phyloP scores from a whole-genome alignment of 2,329 filamentous ascomycete genomes.

The Xenosphaeropsis pyriputrescens region DNA sequence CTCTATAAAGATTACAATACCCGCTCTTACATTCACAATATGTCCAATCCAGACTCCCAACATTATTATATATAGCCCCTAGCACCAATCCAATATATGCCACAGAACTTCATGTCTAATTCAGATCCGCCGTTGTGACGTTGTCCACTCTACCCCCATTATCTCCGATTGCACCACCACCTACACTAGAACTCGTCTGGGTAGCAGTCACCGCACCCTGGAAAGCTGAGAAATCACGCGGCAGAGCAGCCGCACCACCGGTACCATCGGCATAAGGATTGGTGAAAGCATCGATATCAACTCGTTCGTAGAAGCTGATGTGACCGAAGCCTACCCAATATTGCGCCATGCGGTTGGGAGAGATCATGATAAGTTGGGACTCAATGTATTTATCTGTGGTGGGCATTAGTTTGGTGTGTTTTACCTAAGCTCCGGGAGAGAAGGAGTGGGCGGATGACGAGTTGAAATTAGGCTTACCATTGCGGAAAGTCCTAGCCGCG shows the following conservation, averaged over 20 bases:
- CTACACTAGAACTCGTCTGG: neutral
- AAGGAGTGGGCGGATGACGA: constrained; percentile 1
- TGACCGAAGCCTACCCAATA: constrained; percentile 58
- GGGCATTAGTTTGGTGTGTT: constrained; percentile 7
- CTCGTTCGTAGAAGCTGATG: constrained; percentile 44
- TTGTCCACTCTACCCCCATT: no score
- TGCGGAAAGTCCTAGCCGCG: constrained; percentile 53
- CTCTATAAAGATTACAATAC: no score
- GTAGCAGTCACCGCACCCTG: neutral
- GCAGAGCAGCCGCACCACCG: neutral
- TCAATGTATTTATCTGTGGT: constrained; percentile 57
- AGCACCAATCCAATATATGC: no score
- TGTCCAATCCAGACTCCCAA: no score
- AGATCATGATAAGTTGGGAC: constrained; percentile 65
- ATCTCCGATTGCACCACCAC: neutral
- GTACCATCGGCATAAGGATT: constrained; percentile 4
- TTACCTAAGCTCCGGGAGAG: neutral
- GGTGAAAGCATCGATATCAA: constrained; percentile 39
- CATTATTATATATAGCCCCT: no score
- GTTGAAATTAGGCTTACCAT: constrained; percentile 39
- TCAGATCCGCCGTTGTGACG: no score
- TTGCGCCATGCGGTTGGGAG: constrained; percentile 63
- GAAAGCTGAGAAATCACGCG: neutral
- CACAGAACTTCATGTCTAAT: no score
- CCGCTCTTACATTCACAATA: no score